Evolutionary conservation across 2,329 filamentous ascomycete genomes (phyloP).

Genomic region (Mycosphaerella sp.): DNA sequence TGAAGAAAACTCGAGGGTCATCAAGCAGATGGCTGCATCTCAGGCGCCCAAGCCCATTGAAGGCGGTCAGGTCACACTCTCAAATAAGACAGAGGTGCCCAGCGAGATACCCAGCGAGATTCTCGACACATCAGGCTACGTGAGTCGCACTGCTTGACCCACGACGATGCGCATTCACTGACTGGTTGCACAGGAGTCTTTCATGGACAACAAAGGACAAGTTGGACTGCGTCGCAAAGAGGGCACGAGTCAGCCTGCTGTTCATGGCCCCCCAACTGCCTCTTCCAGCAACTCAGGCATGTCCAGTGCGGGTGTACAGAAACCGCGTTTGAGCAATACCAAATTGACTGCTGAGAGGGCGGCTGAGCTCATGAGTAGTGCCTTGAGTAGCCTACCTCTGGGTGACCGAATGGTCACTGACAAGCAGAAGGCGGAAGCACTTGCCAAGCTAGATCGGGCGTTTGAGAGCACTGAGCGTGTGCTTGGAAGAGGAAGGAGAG

Average conservation of each 20-base stretch:
- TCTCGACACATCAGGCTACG: constrained; percentile 17
- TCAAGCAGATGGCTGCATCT: constrained; percentile 52
- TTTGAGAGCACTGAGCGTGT: constrained; percentile 30
- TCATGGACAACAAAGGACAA: constrained; percentile 45
- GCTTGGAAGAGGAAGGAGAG: constrained; percentile 17
- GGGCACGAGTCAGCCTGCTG: background rate
- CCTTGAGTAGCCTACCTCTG: constrained; percentile 41
- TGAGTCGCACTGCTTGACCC: background rate
- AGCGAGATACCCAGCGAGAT: constrained; percentile 44
- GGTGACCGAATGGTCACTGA: constrained; percentile 36
- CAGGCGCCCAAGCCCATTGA: constrained; percentile 14
- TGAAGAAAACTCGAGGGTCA: constrained; percentile 64
- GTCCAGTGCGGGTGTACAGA: constrained; percentile 16
- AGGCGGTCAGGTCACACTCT: constrained; percentile 17
- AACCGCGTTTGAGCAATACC: constrained; percentile 22
- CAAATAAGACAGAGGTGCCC: constrained; percentile 33
- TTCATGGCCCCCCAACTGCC: constrained; percentile 21
- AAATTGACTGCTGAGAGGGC: constrained; percentile 38
- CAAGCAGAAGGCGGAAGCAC: constrained; percentile 40
- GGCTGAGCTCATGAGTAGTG: constrained; percentile 44
- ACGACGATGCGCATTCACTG: no score
- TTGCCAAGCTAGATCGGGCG: constrained; percentile 42
- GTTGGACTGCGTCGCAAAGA: constrained; percentile 43
- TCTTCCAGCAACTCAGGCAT: background rate
- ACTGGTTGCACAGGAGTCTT: constrained; percentile 39